Conservation (phyloP, 176 grass and related monocot species). For the Juncus inflexus region DNA sequence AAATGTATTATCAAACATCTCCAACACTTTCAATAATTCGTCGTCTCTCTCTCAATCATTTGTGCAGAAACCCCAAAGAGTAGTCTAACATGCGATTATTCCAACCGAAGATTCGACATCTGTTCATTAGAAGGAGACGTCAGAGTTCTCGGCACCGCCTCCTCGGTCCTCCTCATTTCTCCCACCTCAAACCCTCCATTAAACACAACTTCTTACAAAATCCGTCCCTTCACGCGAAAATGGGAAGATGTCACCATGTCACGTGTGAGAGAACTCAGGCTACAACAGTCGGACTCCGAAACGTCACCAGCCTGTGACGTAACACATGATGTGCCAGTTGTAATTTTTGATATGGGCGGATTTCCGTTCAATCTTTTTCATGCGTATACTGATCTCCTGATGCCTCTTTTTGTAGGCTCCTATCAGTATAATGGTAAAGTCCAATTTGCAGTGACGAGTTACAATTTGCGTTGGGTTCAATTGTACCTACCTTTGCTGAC, state of each 20-base stretch:
- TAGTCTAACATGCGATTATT: slow-evolving; percentile 54
- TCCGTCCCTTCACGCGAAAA: slow-evolving; percentile 85
- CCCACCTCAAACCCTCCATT: slow-evolving; percentile 28
- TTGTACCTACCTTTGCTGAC: slow-evolving; percentile 48
- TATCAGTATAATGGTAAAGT: slow-evolving; percentile 70
- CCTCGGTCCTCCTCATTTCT: slow-evolving; percentile 57
- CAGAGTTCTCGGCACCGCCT: slow-evolving; percentile 45
- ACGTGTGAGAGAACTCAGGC: slow-evolving; percentile 46
- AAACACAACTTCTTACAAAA: slow-evolving; percentile 30
- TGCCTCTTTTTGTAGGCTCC: slow-evolving; percentile 65
- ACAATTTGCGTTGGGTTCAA: slow-evolving; percentile 50
- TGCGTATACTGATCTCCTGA: slow-evolving; percentile 65
- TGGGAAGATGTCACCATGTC: slow-evolving; percentile 55
- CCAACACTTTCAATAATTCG: not conserved
- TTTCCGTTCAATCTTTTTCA: slow-evolving; percentile 80
- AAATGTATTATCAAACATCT: not conserved
- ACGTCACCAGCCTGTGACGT: slow-evolving; percentile 30
- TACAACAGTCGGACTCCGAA: slow-evolving; percentile 39
- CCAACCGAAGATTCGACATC: slow-evolving; percentile 54
- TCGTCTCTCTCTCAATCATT: slow-evolving; percentile 1
- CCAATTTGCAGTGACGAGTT: slow-evolving; percentile 53
- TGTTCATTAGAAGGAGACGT: slow-evolving; percentile 70
- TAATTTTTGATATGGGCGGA: slow-evolving; percentile 61
- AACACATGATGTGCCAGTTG: slow-evolving; percentile 45
- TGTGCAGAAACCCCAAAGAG: not conserved